Percentiles rank a stretch among this genome's conserved stretches.
Conservation (phyloP, 2,329 filamentous ascomycete genomes). For the Diplodia scrobiculata region DNA sequence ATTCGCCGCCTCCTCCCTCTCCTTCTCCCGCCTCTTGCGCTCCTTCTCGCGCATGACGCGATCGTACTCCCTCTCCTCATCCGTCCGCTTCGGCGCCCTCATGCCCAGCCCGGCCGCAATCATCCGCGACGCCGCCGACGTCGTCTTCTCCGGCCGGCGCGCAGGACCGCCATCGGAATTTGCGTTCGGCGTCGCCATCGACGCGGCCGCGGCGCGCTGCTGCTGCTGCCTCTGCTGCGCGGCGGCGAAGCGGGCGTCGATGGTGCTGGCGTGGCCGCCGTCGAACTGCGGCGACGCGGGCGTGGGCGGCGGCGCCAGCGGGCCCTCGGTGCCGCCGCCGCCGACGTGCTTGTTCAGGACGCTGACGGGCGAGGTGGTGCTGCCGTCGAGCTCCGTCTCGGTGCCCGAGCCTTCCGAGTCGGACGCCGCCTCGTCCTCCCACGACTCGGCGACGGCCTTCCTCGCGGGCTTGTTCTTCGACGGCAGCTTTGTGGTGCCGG, state of each 20-base stretch:
- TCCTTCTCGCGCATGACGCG: constrained; percentile 80
- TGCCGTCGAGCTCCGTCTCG: constrained; percentile 32
- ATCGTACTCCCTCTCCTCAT: constrained; percentile 88
- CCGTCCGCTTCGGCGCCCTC: constrained; percentile 75
- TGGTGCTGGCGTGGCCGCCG: constrained; percentile 10
- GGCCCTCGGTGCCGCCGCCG: constrained; percentile 20
- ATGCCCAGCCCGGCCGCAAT: constrained; percentile 88
- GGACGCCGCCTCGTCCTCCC: constrained; percentile 68
- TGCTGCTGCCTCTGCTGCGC: constrained; percentile 32
- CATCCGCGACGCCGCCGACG: constrained; percentile 83
- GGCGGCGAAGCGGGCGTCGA: constrained; percentile 18
- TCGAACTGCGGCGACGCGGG: constrained; percentile 40
- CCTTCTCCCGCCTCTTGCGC: constrained; percentile 71
- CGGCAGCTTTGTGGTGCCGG: constrained; percentile 36
- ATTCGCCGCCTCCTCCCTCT: constrained; percentile 65
- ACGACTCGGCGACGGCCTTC: constrained; percentile 63
- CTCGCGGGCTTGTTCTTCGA: constrained; percentile 39
- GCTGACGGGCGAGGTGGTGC: constrained; percentile 35
- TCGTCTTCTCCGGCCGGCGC: constrained; percentile 81
- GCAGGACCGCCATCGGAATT: constrained; percentile 30
- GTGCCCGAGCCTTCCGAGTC: constrained; percentile 34
- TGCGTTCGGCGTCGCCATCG: neutral
- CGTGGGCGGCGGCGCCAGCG: constrained; percentile 41
- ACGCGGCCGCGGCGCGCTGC: constrained; percentile 29
- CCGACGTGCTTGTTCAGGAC: constrained; percentile 35